phyloP scores from a whole-genome alignment of 805 yeast genomes.

The Cyberlindnera saturnus region DNA sequence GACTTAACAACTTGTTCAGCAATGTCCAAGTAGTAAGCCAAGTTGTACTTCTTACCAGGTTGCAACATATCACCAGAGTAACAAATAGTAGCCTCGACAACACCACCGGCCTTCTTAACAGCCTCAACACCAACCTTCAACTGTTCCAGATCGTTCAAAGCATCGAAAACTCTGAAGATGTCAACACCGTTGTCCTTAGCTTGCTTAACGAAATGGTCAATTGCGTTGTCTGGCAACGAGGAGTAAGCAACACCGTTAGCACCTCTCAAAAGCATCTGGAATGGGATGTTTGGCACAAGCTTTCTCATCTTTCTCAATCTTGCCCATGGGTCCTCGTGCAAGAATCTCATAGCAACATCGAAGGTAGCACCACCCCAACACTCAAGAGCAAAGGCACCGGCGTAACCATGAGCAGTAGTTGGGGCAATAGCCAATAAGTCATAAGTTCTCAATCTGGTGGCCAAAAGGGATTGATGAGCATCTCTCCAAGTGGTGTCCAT shows the following conservation, averaged over 20 bases:
- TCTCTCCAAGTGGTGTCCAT: conserved; percentile 99
- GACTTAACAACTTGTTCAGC: conserved; percentile 79
- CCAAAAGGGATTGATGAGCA: conserved; percentile 96
- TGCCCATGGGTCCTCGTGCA: conserved; percentile 98
- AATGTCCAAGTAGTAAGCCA: conserved; percentile 78
- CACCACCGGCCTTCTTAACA: conserved; percentile 97
- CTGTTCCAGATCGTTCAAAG: conserved; percentile 94
- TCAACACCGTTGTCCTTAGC: conserved; percentile 97
- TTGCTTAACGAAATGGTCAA: conserved; percentile 91
- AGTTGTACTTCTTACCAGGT: conserved; percentile 92
- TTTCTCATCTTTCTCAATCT: conserved; percentile 83
- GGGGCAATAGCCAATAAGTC: conserved; percentile 91
- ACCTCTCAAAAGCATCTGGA: conserved; percentile 98
- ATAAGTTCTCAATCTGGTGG: conserved; percentile 94
- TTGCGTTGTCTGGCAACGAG: conserved; percentile 96
- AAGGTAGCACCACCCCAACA: conserved; percentile 99
- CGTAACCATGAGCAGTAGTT: conserved; percentile 83
- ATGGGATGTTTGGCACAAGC: conserved; percentile 95
- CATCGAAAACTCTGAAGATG: conserved; percentile 96
- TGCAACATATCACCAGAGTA: conserved; percentile 98
- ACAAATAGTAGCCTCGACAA: conserved; percentile 96
- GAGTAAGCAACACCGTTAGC: conserved; percentile 99
- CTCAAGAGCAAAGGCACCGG: conserved; percentile 91
- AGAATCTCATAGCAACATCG: conserved; percentile 97
- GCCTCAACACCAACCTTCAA: conserved; percentile 97